Evolutionary conservation across 2,329 filamentous ascomycete species (phyloP).

Genomic region (Leptographium lundbergii): DNA sequence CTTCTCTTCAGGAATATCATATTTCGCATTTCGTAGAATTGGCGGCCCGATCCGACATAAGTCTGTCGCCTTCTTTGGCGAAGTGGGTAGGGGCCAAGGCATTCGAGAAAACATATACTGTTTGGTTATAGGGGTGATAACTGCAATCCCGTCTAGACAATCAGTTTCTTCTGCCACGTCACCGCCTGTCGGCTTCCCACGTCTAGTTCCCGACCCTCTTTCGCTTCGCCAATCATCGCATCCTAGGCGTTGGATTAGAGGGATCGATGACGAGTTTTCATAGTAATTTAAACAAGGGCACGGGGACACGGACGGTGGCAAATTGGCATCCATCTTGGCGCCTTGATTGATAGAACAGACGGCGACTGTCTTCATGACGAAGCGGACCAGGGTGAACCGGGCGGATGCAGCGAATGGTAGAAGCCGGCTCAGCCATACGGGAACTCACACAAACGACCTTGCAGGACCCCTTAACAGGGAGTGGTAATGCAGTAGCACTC

Average conservation of each 20-base stretch:
- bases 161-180: neutral
- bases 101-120: neutral
- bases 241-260: neutral
- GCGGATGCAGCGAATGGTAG: conserved; percentile 6
- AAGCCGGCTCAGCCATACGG: conserved; percentile 21
- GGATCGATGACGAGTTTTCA: no score
- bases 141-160: neutral
- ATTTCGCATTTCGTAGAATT: neutral
- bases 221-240: neutral
- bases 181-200: neutral
- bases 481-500: no score
- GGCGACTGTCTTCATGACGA: neutral
- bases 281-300: neutral
- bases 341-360: neutral
- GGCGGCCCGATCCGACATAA: neutral
- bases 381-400: neutral
- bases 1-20: neutral
- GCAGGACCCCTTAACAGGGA: neutral
- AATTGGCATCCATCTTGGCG: neutral
- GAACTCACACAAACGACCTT: conserved; percentile 24
- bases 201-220: neutral
- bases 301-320: neutral
- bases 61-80: neutral
- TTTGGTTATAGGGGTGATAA: neutral
- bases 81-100: neutral